Conservation (phyloP, 805 yeast species). For the Priceomyces haplophilus region DNA sequence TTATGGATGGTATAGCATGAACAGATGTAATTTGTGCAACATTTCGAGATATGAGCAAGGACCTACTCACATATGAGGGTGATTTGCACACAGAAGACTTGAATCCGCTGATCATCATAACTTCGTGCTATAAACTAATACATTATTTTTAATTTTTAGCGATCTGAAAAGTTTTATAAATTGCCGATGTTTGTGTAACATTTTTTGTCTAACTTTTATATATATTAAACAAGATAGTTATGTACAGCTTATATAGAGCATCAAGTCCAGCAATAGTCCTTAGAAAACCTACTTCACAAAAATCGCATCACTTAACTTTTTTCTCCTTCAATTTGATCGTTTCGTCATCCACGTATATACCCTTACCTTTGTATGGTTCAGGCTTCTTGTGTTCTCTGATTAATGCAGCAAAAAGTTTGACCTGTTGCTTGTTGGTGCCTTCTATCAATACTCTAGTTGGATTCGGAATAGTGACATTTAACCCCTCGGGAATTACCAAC, state of each 20-base stretch:
- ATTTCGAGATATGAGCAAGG: conserved; percentile 19
- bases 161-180: not conserved
- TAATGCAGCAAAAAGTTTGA: conserved; percentile 82
- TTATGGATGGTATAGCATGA: conserved; percentile 47
- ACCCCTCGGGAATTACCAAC: conserved; percentile 70
- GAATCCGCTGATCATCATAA: not conserved
- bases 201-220: not conserved
- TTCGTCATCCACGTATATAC: conserved; percentile 88
- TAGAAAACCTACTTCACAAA: too few species aligned
- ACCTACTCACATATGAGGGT: conserved; percentile 6
- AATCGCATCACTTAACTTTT: conserved; percentile 67
- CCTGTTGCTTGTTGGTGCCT: conserved; percentile 85
- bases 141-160: not conserved
- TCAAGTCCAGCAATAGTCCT: not conserved
- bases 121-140: not conserved
- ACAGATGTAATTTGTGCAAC: conserved; percentile 49
- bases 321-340: conserved; percentile 86
- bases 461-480: conserved; percentile 72
- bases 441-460: conserved; percentile 84
- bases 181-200: conserved; percentile 2
- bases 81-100: not conserved
- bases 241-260: conserved; percentile 1
- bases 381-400: conserved; percentile 89
- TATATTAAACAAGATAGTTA: not conserved
- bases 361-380: conserved; percentile 98